Evolutionary conservation across 495 filamentous ascomycete genomes (phyloP).

Genomic region (Halenospora varia): DNA sequence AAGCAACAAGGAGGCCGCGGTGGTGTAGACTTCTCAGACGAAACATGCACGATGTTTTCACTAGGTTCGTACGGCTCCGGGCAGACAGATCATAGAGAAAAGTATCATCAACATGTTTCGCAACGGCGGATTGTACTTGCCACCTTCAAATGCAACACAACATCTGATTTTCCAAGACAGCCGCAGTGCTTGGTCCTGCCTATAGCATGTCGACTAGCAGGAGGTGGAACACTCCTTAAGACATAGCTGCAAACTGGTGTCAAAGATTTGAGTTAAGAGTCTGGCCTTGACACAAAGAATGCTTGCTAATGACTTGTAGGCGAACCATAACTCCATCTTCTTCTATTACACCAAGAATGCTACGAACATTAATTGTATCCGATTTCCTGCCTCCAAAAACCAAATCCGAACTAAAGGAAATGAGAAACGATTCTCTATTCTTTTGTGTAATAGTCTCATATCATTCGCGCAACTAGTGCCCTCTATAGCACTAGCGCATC

Average conservation of each 20-base stretch:
- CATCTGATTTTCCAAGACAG: no score
- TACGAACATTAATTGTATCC: conserved; percentile 20
- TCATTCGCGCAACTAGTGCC: background rate
- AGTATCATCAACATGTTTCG: no score
- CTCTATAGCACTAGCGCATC: background rate
- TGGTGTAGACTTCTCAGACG: conserved; percentile 14
- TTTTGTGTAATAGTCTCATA: background rate
- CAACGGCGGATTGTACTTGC: no score
- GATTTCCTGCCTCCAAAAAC: background rate
- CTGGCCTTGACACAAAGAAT: conserved; percentile 21
- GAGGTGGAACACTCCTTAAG: no score
- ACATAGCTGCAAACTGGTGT: conserved; percentile 17
- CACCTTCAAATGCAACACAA: no score
- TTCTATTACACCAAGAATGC: conserved; percentile 20
- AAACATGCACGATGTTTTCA: conserved; percentile 13
- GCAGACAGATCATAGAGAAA: conserved; percentile 5
- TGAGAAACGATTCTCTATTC: conserved; percentile 1
- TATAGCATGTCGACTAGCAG: no score
- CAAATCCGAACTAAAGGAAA: background rate
- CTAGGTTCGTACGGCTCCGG: conserved; percentile 1
- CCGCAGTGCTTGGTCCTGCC: no score
- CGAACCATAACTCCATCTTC: conserved; percentile 18
- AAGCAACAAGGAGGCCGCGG: conserved; percentile 13
- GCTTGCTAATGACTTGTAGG: conserved; percentile 22
- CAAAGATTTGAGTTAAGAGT: conserved; percentile 21